phyloP scores from a whole-genome alignment of 345 rosid species.

The Syzygium oleosum region DNA sequence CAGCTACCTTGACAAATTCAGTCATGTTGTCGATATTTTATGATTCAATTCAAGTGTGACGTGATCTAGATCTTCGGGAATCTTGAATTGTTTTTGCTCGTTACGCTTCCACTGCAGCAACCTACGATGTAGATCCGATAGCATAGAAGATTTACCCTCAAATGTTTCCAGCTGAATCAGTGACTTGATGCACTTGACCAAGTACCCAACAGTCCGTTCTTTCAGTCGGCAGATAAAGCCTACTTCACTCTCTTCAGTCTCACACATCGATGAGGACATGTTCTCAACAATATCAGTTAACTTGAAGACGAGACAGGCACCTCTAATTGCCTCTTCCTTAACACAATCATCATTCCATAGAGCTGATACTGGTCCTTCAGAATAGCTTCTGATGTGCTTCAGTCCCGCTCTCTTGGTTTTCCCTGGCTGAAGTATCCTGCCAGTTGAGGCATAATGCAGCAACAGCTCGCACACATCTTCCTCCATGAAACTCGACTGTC shows the following conservation, averaged over 20 bases:
- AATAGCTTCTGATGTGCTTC: constrained; percentile 13
- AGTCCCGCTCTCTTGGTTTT: constrained; percentile 7
- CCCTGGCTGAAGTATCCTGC: constrained; percentile 16
- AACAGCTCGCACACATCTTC: constrained; percentile 50
- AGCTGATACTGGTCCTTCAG: constrained; percentile 5
- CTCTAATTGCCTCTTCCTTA: constrained; percentile 43
- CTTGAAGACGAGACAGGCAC: constrained; percentile 47
- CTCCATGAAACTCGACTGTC: constrained; percentile 20
- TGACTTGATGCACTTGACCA: constrained; percentile 50
- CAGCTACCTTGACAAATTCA: background rate
- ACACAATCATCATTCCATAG: constrained; percentile 9
- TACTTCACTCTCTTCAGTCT: constrained; percentile 31
- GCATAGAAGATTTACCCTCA: constrained; percentile 24
- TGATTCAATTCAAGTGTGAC: constrained; percentile 17
- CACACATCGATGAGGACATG: constrained; percentile 39
- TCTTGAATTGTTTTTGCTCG: constrained; percentile 24
- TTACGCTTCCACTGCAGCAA: constrained; percentile 50
- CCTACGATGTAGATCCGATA: constrained; percentile 43
- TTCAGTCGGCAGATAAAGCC: constrained; percentile 42
- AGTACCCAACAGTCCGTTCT: constrained; percentile 40
- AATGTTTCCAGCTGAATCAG: constrained; percentile 21
- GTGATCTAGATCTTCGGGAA: constrained; percentile 33
- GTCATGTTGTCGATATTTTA: constrained; percentile 8
- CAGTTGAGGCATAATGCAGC: constrained; percentile 64
- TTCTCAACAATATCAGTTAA: constrained; percentile 48